Evolutionary conservation across 495 filamentous ascomycete genomes (phyloP).

Genomic region (Ascodesmis nigricans): DNA sequence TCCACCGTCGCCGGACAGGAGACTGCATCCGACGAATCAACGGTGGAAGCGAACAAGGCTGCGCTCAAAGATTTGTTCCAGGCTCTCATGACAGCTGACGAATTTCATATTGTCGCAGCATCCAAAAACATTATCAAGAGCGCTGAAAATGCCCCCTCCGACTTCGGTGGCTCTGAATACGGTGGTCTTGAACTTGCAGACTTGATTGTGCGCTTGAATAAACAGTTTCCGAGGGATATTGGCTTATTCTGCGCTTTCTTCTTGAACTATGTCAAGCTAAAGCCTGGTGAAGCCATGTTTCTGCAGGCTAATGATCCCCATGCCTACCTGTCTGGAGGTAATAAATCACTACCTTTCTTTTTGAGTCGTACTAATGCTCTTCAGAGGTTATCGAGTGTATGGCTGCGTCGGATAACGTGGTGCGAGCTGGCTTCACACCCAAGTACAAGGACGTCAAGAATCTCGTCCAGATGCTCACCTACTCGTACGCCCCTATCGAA

Average conservation of each 20-base stretch:
- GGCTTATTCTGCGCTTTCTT: slow-evolving; percentile 63
- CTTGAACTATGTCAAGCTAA: slow-evolving; percentile 59
- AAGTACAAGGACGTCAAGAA: slow-evolving; percentile 95
- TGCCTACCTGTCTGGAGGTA: slow-evolving; percentile 67
- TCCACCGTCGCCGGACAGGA: slow-evolving; percentile 42
- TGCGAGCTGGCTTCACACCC: slow-evolving; percentile 88
- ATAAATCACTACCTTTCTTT: not conserved
- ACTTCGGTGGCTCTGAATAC: slow-evolving; percentile 41
- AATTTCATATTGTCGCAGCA: slow-evolving; percentile 39
- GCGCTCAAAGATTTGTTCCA: slow-evolving; percentile 53
- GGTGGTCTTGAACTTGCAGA: slow-evolving; percentile 48
- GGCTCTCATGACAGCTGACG: slow-evolving; percentile 53
- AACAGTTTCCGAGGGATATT: slow-evolving; percentile 54
- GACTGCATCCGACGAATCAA: slow-evolving; percentile 30
- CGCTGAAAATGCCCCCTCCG: slow-evolving; percentile 38
- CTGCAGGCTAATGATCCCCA: slow-evolving; percentile 91
- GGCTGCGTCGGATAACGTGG: slow-evolving; percentile 93
- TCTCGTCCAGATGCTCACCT: slow-evolving; percentile 80
- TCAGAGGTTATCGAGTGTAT: slow-evolving; percentile 93
- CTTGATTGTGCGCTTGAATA: slow-evolving; percentile 50
- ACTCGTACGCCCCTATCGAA: slow-evolving; percentile 76
- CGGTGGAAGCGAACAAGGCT: slow-evolving; percentile 47
- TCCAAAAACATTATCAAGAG: slow-evolving; percentile 43
- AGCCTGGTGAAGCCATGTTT: slow-evolving; percentile 86
- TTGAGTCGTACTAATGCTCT: not conserved